Conservation (phyloP, 345 rosid species). For the Moricandia arvensis region DNA sequence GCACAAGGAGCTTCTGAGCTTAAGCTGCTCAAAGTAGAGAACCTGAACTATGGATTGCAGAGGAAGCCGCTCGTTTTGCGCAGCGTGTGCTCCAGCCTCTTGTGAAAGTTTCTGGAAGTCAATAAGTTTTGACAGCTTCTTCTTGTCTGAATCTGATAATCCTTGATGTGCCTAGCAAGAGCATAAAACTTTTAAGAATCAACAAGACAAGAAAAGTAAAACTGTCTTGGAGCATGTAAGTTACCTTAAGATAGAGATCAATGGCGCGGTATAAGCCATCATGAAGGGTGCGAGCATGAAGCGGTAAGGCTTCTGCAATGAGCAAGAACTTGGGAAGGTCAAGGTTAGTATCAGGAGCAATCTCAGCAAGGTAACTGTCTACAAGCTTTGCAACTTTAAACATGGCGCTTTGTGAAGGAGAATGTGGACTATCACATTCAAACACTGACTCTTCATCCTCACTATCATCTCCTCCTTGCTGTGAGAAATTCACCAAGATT, state of each 20-base stretch:
- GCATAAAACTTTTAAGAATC: slow-evolving; percentile 6
- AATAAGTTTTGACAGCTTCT: slow-evolving; percentile 71
- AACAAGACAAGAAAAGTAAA: neutral
- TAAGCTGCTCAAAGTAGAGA: slow-evolving; percentile 89
- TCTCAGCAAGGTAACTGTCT: slow-evolving; percentile 91
- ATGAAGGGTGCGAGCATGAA: slow-evolving; percentile 83
- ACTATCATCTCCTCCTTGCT: slow-evolving; percentile 85
- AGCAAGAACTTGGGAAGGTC: slow-evolving; percentile 84
- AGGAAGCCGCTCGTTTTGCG: slow-evolving; percentile 93
- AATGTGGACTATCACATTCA: slow-evolving; percentile 73
- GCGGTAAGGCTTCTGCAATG: slow-evolving; percentile 82
- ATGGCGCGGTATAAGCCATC: slow-evolving; percentile 89
- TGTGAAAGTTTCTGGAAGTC: slow-evolving; percentile 97
- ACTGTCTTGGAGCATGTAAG: neutral
- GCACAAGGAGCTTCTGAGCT: slow-evolving; percentile 74
- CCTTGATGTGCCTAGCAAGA: slow-evolving; percentile 65
- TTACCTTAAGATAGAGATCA: slow-evolving; percentile 88
- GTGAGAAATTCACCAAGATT: slow-evolving; percentile 88
- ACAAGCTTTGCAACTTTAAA: slow-evolving; percentile 84
- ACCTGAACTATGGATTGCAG: slow-evolving; percentile 96
- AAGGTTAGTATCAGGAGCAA: slow-evolving; percentile 92
- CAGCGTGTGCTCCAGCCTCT: slow-evolving; percentile 98
- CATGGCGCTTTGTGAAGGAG: slow-evolving; percentile 80
- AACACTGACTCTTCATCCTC: slow-evolving; percentile 86
- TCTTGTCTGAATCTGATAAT: slow-evolving; percentile 75